Evolutionary conservation across 129 eudicot species (phyloP).

Genomic region (Heracleum sosnowskyi): DNA sequence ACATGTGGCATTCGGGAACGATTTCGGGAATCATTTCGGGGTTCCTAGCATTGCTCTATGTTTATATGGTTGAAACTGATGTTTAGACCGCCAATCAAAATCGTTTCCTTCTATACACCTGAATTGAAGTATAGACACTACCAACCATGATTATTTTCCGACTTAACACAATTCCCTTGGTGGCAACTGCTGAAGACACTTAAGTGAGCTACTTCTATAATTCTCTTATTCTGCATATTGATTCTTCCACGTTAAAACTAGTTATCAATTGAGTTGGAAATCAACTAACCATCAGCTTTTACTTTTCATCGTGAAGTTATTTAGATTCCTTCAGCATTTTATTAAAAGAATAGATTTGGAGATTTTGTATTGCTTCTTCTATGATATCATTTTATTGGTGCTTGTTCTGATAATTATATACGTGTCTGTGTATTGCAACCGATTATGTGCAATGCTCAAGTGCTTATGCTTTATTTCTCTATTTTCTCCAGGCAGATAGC

Average conservation of each 20-base stretch:
- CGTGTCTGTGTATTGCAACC: not conserved
- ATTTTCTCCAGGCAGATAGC: constrained; percentile 61
- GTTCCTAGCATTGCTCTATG: too few relatives aligned
- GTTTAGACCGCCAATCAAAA: not conserved
- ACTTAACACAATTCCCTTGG: not conserved
- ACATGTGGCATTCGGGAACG: too few relatives aligned
- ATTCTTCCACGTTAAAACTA: not conserved
- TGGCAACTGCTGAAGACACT: not conserved
- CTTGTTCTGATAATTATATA: not conserved
- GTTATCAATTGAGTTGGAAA: not conserved
- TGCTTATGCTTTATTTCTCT: not conserved
- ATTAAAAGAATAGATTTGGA: not conserved
- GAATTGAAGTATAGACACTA: not conserved
- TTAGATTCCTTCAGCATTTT: not conserved
- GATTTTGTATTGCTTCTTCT: not conserved
- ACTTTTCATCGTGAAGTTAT: not conserved
- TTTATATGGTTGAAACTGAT: not conserved
- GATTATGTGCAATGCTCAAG: not conserved
- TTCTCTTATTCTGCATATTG: not conserved
- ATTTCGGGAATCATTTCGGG: too few relatives aligned
- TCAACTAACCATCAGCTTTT: not conserved
- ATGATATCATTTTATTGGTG: not conserved
- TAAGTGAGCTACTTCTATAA: not conserved
- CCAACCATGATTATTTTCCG: not conserved
- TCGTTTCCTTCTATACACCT: too few relatives aligned